Percentiles rank a stretch among this genome's conserved stretches.
These are phyloP conservation scores for Pigoraptor vietnamica DNA, from an alignment of 78 protist species.

Conservation along the genomic window DNA sequence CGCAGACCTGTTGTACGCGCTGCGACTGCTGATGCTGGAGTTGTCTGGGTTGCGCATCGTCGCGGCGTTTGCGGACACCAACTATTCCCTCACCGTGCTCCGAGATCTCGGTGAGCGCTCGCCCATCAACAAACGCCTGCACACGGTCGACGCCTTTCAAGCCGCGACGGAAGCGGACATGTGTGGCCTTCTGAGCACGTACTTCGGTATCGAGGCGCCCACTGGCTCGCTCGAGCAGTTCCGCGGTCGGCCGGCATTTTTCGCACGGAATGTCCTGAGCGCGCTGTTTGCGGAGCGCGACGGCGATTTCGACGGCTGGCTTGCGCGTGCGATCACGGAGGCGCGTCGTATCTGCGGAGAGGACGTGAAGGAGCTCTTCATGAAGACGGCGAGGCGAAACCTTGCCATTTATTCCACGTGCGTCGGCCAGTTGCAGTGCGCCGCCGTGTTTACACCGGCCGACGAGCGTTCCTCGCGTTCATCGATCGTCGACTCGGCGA, in stretches of 20 bases:
- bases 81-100: not conserved
- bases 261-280: not conserved
- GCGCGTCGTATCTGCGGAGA: not conserved
- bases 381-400: not conserved
- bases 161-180: not conserved
- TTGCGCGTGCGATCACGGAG: too few species aligned
- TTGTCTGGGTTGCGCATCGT: not conserved
- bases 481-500: not conserved
- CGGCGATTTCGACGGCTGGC: too few species aligned
- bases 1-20: not conserved
- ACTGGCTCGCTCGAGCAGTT: not conserved
- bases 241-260: not conserved
- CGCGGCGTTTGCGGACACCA: not conserved
- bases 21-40: not conserved
- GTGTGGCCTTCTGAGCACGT: not conserved
- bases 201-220: not conserved
- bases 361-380: not conserved
- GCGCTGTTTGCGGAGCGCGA: too few species aligned
- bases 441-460: not conserved
- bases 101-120: not conserved
- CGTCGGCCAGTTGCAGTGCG: not conserved
- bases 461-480: not conserved
- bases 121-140: not conserved
- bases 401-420: not conserved
- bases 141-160: not conserved